A percentile compares a stretch with the other conserved stretches of the same genome.
phyloP scores from a whole-genome alignment of 352 stramenopile genomes.

The Lagenidium giganteum region DNA sequence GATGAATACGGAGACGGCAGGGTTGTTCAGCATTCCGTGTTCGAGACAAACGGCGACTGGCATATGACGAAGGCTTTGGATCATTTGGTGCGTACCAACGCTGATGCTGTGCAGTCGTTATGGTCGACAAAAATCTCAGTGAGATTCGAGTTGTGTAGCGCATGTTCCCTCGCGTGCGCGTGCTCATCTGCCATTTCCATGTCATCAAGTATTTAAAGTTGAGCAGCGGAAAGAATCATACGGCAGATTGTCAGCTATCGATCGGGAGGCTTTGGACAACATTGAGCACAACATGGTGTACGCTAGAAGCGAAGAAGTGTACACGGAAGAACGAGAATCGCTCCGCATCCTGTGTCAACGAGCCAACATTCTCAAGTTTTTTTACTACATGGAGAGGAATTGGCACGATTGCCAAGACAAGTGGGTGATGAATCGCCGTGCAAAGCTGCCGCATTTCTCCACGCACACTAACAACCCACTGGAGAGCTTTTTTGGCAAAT shows the following conservation, averaged over 20 bases:
- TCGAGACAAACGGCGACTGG: slow-evolving; percentile 17
- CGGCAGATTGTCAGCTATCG: slow-evolving; percentile 8
- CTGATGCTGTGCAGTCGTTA: slow-evolving; percentile 9
- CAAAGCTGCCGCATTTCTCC: slow-evolving; percentile 12
- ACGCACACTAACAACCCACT: slow-evolving; percentile 17
- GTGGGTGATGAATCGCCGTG: slow-evolving; percentile 15
- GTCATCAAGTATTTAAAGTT: slow-evolving; percentile 16
- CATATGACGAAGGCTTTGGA: slow-evolving; percentile 9
- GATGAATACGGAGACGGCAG: slow-evolving; percentile 12
- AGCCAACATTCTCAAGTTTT: background rate
- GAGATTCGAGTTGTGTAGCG: slow-evolving; percentile 16
- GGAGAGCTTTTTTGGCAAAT: slow-evolving; percentile 12
- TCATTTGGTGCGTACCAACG: slow-evolving; percentile 16
- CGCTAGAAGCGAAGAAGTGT: background rate
- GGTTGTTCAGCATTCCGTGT: slow-evolving; percentile 13
- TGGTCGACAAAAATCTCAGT: slow-evolving; percentile 25
- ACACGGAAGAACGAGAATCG: slow-evolving; percentile 1
- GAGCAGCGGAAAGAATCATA: slow-evolving; percentile 6
- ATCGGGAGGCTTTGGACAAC: background rate
- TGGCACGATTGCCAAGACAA: slow-evolving; percentile 20
- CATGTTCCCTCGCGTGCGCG: slow-evolving; percentile 6
- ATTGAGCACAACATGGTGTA: slow-evolving; percentile 9
- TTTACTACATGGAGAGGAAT: slow-evolving; percentile 20
- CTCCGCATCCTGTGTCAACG: background rate
- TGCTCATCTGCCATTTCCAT: slow-evolving; percentile 23